Evolutionary conservation across 2,329 filamentous ascomycete species (phyloP), one percentile per base, ranked within the genome.

Genomic region (Aspergillus fructus): DNA sequence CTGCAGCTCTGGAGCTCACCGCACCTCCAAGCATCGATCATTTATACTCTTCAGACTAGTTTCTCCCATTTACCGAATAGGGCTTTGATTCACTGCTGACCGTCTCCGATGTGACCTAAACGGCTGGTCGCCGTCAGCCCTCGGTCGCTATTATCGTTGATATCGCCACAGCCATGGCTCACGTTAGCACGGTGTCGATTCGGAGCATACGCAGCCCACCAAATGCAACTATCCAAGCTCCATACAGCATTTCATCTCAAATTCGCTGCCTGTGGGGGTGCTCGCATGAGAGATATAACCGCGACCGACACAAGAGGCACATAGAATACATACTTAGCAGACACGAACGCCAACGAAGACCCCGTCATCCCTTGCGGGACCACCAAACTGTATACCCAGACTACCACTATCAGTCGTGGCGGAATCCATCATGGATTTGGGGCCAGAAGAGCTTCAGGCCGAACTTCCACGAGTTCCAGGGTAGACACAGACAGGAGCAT

Each of bases 391-490:
- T 46, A 9, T 56, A 53, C 24, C 52, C 45, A 34, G 27, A 48
- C 9, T 21, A 59, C 23, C 24, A 46, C 27, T 49, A 58, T 49
- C 56, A 41, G 21, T 54, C 54, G 8, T 61, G 58, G 65, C 56
- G 62, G 62, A 40, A 59, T 56, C 48, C 56, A 58, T 48, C 57
- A 58, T 61, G 60, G 61, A 49, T 53, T 43, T 55, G 49, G 55
- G 34, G 47, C 30, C 34, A 30, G 45, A 37, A n/a, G 11, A 39
- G 51, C 13, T 49, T 33, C 37, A 57, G 53, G 39, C 47, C 40
- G 5, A 41, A 30, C 33, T 23, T 41, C 17, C 42, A 43, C 2
- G 30, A 42, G 13, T 43, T 27, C 17, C 39, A 34, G 45, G 8
- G 7, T 21, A 48, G n/a, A n/a, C 27, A 19, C 27, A 46, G 24